Conservation (phyloP, 805 yeast genomes). For the Starmera amethionina region DNA sequence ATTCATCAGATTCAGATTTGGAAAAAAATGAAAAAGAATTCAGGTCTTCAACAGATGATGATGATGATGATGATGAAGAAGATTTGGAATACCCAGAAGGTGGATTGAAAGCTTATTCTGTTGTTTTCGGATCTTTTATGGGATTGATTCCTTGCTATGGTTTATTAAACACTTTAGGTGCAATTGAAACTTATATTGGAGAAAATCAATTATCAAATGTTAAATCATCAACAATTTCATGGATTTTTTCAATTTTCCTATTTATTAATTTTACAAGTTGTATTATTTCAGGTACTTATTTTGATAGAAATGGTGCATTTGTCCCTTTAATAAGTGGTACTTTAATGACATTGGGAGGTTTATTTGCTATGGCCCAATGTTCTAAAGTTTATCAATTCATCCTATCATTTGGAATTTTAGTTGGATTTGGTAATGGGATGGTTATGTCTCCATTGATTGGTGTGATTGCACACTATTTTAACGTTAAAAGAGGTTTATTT, state of each 20-base stretch:
- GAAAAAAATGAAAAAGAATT: background rate
- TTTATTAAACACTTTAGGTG: constrained; percentile 48
- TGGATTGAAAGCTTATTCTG: constrained; percentile 44
- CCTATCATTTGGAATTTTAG: constrained; percentile 40
- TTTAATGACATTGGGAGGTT: constrained; percentile 32
- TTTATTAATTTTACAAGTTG: constrained; percentile 39
- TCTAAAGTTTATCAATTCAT: constrained; percentile 49
- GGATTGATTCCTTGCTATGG: constrained; percentile 51
- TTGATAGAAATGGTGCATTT: constrained; percentile 43
- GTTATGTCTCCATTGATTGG: constrained; percentile 49
- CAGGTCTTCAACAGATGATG: background rate
- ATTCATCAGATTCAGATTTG: too few species aligned
- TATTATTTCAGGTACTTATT: constrained; percentile 45
- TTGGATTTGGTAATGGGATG: constrained; percentile 50
- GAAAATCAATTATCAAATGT: constrained; percentile 40
- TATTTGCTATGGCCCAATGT: constrained; percentile 44
- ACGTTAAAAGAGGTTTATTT: constrained; percentile 45
- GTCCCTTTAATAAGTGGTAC: constrained; percentile 32
- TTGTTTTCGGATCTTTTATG: constrained; percentile 47
- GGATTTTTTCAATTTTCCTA: constrained; percentile 55
- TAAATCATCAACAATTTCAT: constrained; percentile 40
- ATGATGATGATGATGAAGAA: constrained; percentile 2
- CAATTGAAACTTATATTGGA: constrained; percentile 49
- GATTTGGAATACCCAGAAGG: constrained; percentile 44
- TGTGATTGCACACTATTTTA: constrained; percentile 57